Percentiles rank a stretch among this genome's conserved stretches.
Conservation (phyloP, 1,284 basidiomycete species). For the Cutaneotrichosporon mucoides region DNA sequence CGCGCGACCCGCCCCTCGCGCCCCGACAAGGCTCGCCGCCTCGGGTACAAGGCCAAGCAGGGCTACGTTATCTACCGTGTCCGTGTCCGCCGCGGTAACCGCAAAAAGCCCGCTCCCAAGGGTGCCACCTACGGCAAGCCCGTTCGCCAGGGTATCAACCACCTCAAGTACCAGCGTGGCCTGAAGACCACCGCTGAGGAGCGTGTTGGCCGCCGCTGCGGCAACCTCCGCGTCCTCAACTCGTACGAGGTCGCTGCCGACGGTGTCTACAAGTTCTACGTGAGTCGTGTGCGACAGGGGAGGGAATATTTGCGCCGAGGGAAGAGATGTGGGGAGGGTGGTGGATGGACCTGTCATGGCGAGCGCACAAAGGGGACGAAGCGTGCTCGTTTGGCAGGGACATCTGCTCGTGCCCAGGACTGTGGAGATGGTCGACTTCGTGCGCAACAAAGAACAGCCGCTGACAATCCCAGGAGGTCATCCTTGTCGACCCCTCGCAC, state of each 20-base stretch:
- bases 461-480: conserved; percentile 56
- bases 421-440: too few relatives aligned
- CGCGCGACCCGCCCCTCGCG: conserved; percentile 95
- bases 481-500: conserved; percentile 75
- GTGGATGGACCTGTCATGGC: too few relatives aligned
- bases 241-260: conserved; percentile 99
- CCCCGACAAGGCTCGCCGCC: conserved; percentile 96
- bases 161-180: conserved; percentile 96
- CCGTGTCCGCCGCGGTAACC: conserved; percentile 96
- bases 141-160: conserved; percentile 99
- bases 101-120: conserved; percentile 98
- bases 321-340: neutral
- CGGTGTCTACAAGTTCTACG: conserved; percentile 97
- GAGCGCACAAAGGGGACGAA: too few relatives aligned
- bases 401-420: too few relatives aligned
- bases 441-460: neutral
- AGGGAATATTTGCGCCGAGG: neutral
- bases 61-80: conserved; percentile 98
- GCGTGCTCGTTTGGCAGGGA: too few relatives aligned
- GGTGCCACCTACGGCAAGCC: conserved; percentile 99
- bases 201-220: conserved; percentile 93
- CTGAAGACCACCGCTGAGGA: conserved; percentile 94
- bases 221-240: conserved; percentile 92
- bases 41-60: conserved; percentile 99
- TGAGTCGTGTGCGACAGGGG: neutral